Base-by-base conservation (phyloP, 2,329 filamentous ascomycete species). In the Diaporthe sp. region DNA sequence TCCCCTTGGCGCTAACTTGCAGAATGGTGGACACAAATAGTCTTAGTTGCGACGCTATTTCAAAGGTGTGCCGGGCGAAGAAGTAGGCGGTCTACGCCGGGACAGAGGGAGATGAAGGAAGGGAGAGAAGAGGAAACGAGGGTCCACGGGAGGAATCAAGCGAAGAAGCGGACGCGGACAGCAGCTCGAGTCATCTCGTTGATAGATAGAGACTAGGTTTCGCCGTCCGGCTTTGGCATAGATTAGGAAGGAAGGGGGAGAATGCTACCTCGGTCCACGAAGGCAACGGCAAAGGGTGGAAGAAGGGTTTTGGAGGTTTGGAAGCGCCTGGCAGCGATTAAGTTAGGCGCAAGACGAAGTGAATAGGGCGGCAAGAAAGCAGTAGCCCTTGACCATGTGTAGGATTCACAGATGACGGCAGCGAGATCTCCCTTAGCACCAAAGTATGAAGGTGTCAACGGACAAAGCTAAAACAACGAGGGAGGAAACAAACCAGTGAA, bases 401-500 rank as follows among this genome's bases (percentile, higher is more conserved):
- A 55, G 65, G 46, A 68, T 68, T 53, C 46, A 53, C 65, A 53
- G 46, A 70, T 55, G 65, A 55, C 65, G 49, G 49, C 65, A 70
- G 65, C 49, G 49, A 70, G 65, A 55, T 70, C 65, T 55, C 28
- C 37, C 15, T 70, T 42, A 55, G 65, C 49, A 28, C 49, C 13
- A 10, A 70, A 55, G 65, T 9, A 55, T 42, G n/a, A 42, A 55
- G 34, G 65, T 70, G 65, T 55, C 65, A 70, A 70, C 65, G 34
- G 46, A 70, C 49, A 39, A 42, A 55, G 65, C 65, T 70, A 70
- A 70, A 70, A 55, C 34, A 70, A 42, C n/a, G 65, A 39, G 65
- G 49, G 65, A 70, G 49, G 65, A 70, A 70, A 70, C 65, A 70
- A 70, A 55, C 65, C 65, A 70, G 46, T 70, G 65, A 70, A 25